Conservation (phyloP, 192 early-diverging fungal genomes). For the Funneliformis geosporum region DNA sequence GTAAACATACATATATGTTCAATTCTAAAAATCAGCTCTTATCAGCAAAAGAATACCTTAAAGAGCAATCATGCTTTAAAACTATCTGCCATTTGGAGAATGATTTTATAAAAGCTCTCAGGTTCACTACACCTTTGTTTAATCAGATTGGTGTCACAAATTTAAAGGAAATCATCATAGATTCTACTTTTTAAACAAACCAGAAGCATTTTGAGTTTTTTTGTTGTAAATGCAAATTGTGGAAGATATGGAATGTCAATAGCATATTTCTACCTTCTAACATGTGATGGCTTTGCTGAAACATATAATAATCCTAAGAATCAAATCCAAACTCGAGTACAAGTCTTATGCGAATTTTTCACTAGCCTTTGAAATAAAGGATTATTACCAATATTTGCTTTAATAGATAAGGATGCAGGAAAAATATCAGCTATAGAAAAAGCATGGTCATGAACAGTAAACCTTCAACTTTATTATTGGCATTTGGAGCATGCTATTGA, state of each 20-base stretch:
- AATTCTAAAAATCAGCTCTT: constrained; percentile 5
- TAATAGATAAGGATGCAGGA: constrained; percentile 18
- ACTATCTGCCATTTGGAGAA: neutral
- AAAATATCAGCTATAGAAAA: constrained; percentile 5
- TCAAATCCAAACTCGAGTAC: neutral
- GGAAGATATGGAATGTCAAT: neutral
- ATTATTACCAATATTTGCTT: constrained; percentile 8
- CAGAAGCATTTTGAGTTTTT: constrained; percentile 7
- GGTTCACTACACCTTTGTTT: neutral
- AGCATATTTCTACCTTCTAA: constrained; percentile 8
- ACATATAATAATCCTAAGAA: constrained; percentile 4
- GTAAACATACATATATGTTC: constrained; percentile 7
- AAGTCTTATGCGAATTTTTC: constrained; percentile 2
- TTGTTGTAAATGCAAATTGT: constrained; percentile 13
- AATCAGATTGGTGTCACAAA: neutral
- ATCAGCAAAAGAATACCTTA: constrained; percentile 13
- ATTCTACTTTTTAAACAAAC: constrained; percentile 11
- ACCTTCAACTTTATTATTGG: constrained; percentile 11
- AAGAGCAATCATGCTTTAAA: neutral
- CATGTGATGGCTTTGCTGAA: no score
- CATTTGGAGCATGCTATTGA: constrained; percentile 17
- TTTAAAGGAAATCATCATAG: neutral
- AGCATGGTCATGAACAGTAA: constrained; percentile 16
- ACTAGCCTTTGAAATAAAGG: neutral
- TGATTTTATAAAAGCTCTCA: constrained; percentile 3